Percentiles rank a stretch among this genome's conserved stretches.
Conservation (phyloP, 371 early-diverging fungal genomes). For the Rhizopus microsporus region DNA sequence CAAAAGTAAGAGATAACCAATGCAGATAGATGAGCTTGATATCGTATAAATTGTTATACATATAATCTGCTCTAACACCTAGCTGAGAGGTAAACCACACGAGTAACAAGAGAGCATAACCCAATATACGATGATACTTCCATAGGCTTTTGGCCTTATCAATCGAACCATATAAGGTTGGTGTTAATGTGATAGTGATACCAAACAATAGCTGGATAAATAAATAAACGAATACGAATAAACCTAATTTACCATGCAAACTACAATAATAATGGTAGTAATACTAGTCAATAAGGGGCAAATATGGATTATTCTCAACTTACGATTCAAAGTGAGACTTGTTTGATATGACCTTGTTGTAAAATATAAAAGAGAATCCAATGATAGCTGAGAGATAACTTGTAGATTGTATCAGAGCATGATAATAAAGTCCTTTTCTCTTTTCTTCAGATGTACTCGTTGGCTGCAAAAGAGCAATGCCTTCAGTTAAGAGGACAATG, state of each 20-base stretch:
- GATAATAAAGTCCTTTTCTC: constrained; percentile 23
- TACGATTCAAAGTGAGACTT: constrained; percentile 39
- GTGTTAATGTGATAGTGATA: constrained; percentile 27
- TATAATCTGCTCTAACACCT: constrained; percentile 49
- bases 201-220: constrained; percentile 38
- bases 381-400: constrained; percentile 23
- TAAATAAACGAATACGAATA: constrained; percentile 29
- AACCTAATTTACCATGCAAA: constrained; percentile 35
- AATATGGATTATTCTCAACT: background rate
- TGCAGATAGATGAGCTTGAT: constrained; percentile 37
- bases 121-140: constrained; percentile 42
- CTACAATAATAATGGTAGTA: constrained; percentile 8
- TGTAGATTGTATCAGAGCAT: constrained; percentile 26
- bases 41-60: constrained; percentile 31
- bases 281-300: background rate
- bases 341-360: constrained; percentile 27
- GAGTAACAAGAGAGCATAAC: constrained; percentile 32
- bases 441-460: constrained; percentile 32
- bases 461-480: constrained; percentile 33
- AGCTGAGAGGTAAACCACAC: constrained; percentile 40
- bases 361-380: constrained; percentile 29
- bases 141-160: constrained; percentile 30
- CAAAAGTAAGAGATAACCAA: constrained; percentile 33
- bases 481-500: constrained; percentile 32
- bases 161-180: constrained; percentile 29